Percentiles rank a stretch among this genome's conserved stretches.
phyloP scores from a whole-genome alignment of 2,329 filamentous ascomycete genomes.

The Beauveria brongniartii region DNA sequence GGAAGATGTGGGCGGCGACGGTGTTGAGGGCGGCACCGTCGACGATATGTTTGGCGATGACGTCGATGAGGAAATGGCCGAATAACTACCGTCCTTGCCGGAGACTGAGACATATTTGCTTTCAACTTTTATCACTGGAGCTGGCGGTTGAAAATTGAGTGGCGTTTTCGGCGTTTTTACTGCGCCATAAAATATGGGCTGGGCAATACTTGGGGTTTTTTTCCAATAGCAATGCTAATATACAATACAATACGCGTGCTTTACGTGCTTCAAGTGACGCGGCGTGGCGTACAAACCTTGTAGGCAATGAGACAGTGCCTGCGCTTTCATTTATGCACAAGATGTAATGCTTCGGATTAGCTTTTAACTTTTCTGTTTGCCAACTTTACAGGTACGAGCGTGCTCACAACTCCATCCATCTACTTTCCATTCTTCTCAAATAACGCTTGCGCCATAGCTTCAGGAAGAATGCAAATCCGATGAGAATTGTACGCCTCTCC shows the following conservation, averaged over 20 bases:
- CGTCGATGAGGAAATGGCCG: constrained; percentile 50
- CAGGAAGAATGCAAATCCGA: no score
- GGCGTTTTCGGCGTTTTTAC: constrained; percentile 2
- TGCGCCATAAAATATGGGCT: background rate
- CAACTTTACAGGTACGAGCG: no score
- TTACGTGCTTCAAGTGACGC: background rate
- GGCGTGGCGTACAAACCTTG: no score
- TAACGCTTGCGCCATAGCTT: no score
- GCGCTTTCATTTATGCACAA: no score
- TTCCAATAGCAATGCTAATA: background rate
- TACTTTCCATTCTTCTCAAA: no score
- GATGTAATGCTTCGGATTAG: no score
- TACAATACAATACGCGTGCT: background rate
- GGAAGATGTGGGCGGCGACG: constrained; percentile 38
- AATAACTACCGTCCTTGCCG: constrained; percentile 16
- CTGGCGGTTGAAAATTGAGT: background rate
- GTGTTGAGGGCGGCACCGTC: constrained; percentile 40
- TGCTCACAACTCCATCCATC: no score
- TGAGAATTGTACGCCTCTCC: background rate
- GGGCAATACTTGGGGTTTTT: background rate
- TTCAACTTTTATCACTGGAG: background rate
- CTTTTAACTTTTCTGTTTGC: no score
- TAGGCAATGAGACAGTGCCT: no score
- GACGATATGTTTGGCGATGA: constrained; percentile 49
- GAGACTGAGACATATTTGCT: background rate